Evolutionary conservation across 345 rosid genomes (phyloP), one percentile per base, ranked within the genome.

Genomic region (Hibiscus trionum): DNA sequence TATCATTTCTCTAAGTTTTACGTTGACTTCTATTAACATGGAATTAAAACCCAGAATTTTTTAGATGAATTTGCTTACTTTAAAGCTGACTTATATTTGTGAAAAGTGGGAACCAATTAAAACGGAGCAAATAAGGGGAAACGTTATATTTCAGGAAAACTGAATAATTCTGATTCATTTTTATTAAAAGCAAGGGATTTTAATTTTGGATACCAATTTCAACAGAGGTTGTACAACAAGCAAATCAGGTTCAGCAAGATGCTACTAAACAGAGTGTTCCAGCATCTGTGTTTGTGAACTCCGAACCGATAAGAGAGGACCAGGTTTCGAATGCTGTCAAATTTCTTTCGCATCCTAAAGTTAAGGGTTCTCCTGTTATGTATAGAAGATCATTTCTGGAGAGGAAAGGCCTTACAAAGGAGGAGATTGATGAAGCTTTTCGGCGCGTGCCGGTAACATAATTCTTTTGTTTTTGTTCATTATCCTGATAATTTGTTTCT

Each of bases 341-440:
- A 26, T 95, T 95, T 77, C 98, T 95, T 81, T 89, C 96, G 0
- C 99, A 95, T 57, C 99, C 99, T 3, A 88, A 87, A 72, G 99
- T 95, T 69, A 85, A 74, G 79, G 98, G 97, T 26, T 93, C 99
- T 31, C 98, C 98, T 2, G 94, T 93, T 15, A 83, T 93, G 15
- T 87, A 95, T 75, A 81, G 99, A 73, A 82, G 99, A 60, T 93
- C 98, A 1, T 95, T 95, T 80, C 98, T 95, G 9, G 99, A 95
- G 82, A 90, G 80, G 87, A 95, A 95, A 79, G 99, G 98, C 39
- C 93, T 95, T 31, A 90, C 97, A 3, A 95, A 87, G 79, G 96
- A 95, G 84, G 99, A 95, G 82, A 90, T 95, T 7, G 97, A 95
- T 53, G 99, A 93, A 86, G 99, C 99, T 4, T 95, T 95, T 76